These are phyloP conservation scores for Rhododendron griersonianum DNA, from an alignment of 148 eudicot genomes.

Conservation along the genomic window DNA sequence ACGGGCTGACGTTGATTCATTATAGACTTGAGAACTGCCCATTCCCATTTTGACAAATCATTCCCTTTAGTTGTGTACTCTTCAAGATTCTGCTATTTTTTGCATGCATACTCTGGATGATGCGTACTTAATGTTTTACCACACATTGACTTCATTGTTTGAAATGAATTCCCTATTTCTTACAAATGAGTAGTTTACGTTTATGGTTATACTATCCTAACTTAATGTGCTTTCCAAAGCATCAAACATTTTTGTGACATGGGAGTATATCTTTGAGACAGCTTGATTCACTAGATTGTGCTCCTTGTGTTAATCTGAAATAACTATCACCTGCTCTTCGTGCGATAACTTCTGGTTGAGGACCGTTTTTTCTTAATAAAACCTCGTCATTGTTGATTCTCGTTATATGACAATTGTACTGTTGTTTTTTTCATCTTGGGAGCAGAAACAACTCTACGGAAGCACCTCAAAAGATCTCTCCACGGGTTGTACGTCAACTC, in stretches of 20 bases:
- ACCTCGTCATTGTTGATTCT: neutral
- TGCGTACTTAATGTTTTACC: neutral
- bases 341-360: neutral
- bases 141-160: neutral
- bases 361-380: neutral
- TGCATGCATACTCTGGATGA: neutral
- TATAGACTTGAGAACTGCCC: neutral
- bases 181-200: neutral
- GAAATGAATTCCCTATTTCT: neutral
- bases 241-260: neutral
- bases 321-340: neutral
- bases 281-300: neutral
- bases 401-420: neutral
- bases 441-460: conserved; percentile 56
- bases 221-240: neutral
- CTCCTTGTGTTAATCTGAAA: neutral
- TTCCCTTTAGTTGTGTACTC: neutral
- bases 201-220: neutral
- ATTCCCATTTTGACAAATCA: neutral
- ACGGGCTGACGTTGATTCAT: neutral
- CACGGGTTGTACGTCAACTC: conserved; percentile 51
- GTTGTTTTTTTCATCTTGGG: neutral
- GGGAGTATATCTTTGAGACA: neutral
- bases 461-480: conserved; percentile 49
- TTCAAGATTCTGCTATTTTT: neutral